phyloP scores from a whole-genome alignment of 2,329 filamentous ascomycete genomes.

The Microcyclospora pomicola region DNA sequence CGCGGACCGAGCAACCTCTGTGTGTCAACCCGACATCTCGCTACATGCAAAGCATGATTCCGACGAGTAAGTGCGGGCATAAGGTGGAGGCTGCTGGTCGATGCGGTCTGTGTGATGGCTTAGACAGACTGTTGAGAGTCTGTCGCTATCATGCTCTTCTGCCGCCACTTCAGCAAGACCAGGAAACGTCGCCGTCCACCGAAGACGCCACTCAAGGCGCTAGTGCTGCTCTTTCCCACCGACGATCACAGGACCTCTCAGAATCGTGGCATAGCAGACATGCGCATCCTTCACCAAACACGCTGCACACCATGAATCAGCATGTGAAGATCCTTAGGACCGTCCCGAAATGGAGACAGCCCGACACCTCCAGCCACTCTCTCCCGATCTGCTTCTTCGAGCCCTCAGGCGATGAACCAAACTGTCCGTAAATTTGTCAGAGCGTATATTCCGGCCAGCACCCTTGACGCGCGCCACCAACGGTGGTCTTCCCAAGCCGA shows the following conservation, averaged over 20 bases:
- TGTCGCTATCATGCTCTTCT: constrained; percentile 25
- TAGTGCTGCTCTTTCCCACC: constrained; percentile 9
- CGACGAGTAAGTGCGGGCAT: constrained; percentile 37
- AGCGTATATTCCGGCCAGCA: constrained; percentile 57
- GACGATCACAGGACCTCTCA: too few relatives aligned
- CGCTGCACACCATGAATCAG: constrained; percentile 5
- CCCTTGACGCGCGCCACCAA: constrained; percentile 62
- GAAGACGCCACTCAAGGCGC: constrained; percentile 22
- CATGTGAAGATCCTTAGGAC: constrained; percentile 37
- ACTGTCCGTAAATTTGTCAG: constrained; percentile 47
- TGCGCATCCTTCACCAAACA: constrained; percentile 5
- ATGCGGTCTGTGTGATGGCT: constrained; percentile 34
- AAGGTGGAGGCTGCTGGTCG: constrained; percentile 20
- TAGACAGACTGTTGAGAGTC: constrained; percentile 13
- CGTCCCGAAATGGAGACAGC: constrained; percentile 30
- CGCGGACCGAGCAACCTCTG: constrained; percentile 27
- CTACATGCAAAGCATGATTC: constrained; percentile 40
- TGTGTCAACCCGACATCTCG: constrained; percentile 38
- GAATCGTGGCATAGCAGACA: constrained; percentile 20
- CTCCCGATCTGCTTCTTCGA: constrained; percentile 26
- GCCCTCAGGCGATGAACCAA: constrained; percentile 31
- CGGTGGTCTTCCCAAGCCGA: constrained; percentile 63
- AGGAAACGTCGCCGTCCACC: constrained; percentile 1
- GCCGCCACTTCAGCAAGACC: constrained; percentile 4
- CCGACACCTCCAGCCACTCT: constrained; percentile 38